Base-by-base conservation (phyloP, 2,329 filamentous ascomycete genomes). In the Colletotrichum australisinense region DNA sequence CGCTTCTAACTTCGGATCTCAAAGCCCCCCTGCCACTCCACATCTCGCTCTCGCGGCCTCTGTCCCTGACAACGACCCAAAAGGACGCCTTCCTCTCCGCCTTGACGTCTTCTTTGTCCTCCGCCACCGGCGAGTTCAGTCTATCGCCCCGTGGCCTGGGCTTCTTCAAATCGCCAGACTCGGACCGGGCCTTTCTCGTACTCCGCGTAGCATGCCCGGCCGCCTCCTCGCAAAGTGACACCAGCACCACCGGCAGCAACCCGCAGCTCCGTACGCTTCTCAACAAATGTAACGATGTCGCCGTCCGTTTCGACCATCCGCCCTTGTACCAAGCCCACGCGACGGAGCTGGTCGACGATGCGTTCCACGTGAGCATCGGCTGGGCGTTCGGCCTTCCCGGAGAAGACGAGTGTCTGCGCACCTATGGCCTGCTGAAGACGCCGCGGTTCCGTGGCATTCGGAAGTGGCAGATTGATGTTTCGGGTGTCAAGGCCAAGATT, bases 351-450 rank as follows among this genome's bases (percentile, higher is more conserved):
- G 76, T 80, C 9, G 76, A 78, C 5, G 81, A 87, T 62, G 90
- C 89, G 26, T 98, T 98, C 79, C 97, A 99, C 82, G 85, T 98
- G 73, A 98, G 95, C 58, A 90, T 99, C 69, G 97, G 93, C 0
- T 98, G 96, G 97, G 93, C 90, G 1, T 87, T 96, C 74, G 82
- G 86, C 11, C 80, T 84, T 55, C 91, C 90, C 0, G 84, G 81
- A 6, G 72, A 83, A 3, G 85, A 88, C 42, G 78, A 88, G 16
- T 78, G 79, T 19, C 75, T 80, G 63, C 78, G 78, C 30, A 88
- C 86, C 0, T 77, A 80, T 3, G 72, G 75, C 4, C 75, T 81
- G 4, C 84, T 82, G 57, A 74, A 60, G 4, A 63, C 56, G 5
- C 66, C 74, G 6, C 66, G 72, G 11, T 76, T 77, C 58, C 67